Conservation (phyloP, 2,329 filamentous ascomycete genomes). For the Trichoderma koningii region DNA sequence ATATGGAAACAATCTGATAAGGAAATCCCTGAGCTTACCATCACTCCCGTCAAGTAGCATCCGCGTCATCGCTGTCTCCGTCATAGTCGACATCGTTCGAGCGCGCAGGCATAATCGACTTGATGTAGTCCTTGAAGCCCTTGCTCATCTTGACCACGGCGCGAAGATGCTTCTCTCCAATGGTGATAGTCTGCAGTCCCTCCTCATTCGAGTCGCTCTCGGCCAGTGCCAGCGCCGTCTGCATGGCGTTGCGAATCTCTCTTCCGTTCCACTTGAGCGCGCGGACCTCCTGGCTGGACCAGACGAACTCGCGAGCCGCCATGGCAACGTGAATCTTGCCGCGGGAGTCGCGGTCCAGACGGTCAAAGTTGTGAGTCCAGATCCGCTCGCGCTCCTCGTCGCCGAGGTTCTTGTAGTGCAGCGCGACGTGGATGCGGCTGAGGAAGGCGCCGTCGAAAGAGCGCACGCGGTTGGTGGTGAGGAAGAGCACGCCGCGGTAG, state of each 20-base stretch:
- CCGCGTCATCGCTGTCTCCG: slow-evolving; percentile 24
- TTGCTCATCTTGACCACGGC: slow-evolving; percentile 43
- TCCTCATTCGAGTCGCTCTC: slow-evolving; percentile 46
- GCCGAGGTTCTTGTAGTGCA: slow-evolving; percentile 48
- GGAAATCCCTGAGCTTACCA: background rate
- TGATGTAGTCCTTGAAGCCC: slow-evolving; percentile 40
- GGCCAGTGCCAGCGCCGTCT: slow-evolving; percentile 49
- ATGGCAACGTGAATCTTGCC: slow-evolving; percentile 43
- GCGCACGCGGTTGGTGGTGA: slow-evolving; percentile 54
- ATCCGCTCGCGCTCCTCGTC: slow-evolving; percentile 48
- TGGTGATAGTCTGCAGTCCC: slow-evolving; percentile 36
- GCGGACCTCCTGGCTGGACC: slow-evolving; percentile 42
- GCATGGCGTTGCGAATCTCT: slow-evolving; percentile 48
- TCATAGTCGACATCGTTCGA: slow-evolving; percentile 23
- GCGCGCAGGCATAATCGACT: slow-evolving; percentile 21
- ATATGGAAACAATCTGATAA: background rate
- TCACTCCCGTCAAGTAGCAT: background rate
- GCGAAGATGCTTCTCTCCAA: slow-evolving; percentile 40
- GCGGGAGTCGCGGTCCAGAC: slow-evolving; percentile 45
- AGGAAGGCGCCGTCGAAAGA: slow-evolving; percentile 53
- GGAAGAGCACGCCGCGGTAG: slow-evolving; percentile 53
- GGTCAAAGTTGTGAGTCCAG: slow-evolving; percentile 51
- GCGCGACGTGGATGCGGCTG: slow-evolving; percentile 52
- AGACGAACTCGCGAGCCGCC: slow-evolving; percentile 46
- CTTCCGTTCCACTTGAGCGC: slow-evolving; percentile 47